phyloP scores from a whole-genome alignment of 225 moss, liverwort and hornwort species.

The Straminergon stramineum region DNA sequence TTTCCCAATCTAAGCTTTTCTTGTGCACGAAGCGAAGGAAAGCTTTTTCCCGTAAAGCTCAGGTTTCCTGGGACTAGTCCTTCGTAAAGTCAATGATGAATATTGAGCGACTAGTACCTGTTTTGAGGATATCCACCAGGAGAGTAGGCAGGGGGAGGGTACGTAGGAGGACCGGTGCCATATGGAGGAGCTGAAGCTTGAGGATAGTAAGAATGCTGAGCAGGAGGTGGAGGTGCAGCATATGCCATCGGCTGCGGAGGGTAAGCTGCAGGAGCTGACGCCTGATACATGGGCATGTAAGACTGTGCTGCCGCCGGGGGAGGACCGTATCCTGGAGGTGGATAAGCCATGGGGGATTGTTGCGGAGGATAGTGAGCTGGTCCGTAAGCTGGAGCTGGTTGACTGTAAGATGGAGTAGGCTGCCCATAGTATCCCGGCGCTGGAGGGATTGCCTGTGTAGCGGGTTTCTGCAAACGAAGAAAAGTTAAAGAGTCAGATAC shows the following conservation, averaged over 20 bases:
- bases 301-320: not conserved
- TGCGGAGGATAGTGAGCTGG: not conserved
- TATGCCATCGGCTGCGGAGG: not conserved
- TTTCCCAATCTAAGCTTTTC: not conserved
- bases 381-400: not conserved
- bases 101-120: not conserved
- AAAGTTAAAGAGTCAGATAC: not conserved
- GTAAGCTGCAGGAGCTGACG: not conserved
- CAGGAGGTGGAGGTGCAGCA: not conserved
- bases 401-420: not conserved
- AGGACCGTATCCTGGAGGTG: slow-evolving; percentile 12
- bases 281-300: not conserved
- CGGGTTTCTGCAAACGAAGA: slow-evolving; percentile 5
- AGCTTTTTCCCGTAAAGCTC: not conserved
- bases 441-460: not conserved
- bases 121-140: not conserved
- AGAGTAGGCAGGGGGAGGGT: not conserved
- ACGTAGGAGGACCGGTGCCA: not conserved
- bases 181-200: slow-evolving; percentile 7
- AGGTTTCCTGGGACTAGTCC: not conserved
- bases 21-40: not conserved
- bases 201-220: not conserved
- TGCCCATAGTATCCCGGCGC: not conserved
- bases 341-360: not conserved
- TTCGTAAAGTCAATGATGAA: not conserved